Conservation (phyloP, 2,329 filamentous ascomycete species). For the Penicillium sp. region DNA sequence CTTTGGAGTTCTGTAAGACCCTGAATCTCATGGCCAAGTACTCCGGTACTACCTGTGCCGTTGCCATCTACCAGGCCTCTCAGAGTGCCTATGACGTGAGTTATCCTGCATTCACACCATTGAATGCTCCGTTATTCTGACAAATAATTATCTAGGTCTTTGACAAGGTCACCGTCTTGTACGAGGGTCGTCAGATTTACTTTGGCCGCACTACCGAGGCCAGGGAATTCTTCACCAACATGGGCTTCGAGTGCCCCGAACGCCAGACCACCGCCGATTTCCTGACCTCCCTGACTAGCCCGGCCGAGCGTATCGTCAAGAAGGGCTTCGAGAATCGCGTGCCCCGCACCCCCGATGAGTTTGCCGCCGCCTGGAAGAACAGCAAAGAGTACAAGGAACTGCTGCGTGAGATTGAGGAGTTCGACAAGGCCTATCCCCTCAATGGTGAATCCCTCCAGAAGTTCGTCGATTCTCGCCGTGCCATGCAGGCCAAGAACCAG, state of each 20-base stretch:
- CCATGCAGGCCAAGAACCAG: constrained; percentile 50
- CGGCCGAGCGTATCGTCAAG: constrained; percentile 60
- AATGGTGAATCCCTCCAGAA: constrained; percentile 46
- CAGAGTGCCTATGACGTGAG: constrained; percentile 52
- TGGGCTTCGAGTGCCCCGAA: constrained; percentile 70
- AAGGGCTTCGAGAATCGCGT: constrained; percentile 65
- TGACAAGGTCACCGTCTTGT: constrained; percentile 73
- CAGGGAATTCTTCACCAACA: constrained; percentile 67
- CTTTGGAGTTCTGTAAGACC: constrained; percentile 60
- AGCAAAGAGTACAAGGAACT: constrained; percentile 53
- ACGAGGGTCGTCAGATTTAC: constrained; percentile 77
- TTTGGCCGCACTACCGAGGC: constrained; percentile 68
- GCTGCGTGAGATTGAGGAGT: constrained; percentile 50
- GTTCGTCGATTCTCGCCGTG: constrained; percentile 47
- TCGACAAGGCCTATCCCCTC: constrained; percentile 48
- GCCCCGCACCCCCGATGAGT: constrained; percentile 71
- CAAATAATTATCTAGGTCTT: constrained; percentile 55
- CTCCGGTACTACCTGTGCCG: constrained; percentile 53
- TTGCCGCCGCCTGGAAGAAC: constrained; percentile 61
- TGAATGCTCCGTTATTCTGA: not conserved
- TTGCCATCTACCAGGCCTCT: constrained; percentile 61
- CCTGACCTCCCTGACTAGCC: constrained; percentile 70
- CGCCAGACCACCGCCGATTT: constrained; percentile 74
- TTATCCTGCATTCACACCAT: not conserved
- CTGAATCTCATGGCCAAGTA: constrained; percentile 56